These are phyloP conservation scores for Trichosporon coremiiforme DNA, from an alignment of 1,284 basidiomycete species.

Conservation along the genomic window DNA sequence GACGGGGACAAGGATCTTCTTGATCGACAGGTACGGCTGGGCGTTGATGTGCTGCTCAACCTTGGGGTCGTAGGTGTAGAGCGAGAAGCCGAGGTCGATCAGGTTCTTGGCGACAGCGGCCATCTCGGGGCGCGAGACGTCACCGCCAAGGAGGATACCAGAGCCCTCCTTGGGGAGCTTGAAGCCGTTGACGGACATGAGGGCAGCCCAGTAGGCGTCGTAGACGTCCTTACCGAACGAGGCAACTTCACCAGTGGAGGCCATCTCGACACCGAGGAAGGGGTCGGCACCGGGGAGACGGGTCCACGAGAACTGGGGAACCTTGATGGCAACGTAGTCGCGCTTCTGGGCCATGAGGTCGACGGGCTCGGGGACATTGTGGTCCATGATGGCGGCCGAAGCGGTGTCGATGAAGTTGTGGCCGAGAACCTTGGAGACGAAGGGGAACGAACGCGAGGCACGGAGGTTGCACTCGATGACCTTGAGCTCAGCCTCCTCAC, in stretches of 20 bases:
- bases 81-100: constrained; percentile 98
- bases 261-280: constrained; percentile 98
- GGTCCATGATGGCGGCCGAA: constrained; percentile 83
- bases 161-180: constrained; percentile 69
- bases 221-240: constrained; percentile 91
- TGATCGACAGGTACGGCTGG: constrained; percentile 70
- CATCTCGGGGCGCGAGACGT: constrained; percentile 86
- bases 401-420: constrained; percentile 97
- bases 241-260: constrained; percentile 98
- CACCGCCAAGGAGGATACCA: constrained; percentile 63
- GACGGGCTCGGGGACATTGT: constrained; percentile 84
- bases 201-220: constrained; percentile 98
- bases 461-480: constrained; percentile 99
- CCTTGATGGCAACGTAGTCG: constrained; percentile 96
- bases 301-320: constrained; percentile 98
- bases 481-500: constrained; percentile 71
- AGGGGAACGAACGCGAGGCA: constrained; percentile 97
- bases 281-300: constrained; percentile 84
- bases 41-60: constrained; percentile 84
- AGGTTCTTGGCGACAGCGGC: constrained; percentile 76
- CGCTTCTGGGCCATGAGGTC: constrained; percentile 89
- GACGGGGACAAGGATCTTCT: constrained; percentile 94
- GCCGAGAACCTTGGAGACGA: constrained; percentile 97
- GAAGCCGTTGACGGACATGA: constrained; percentile 69
- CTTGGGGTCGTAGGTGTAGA: constrained; percentile 71